A percentile compares a stretch with the other conserved stretches of the same genome.
These are phyloP conservation scores for Fusarium domesticum DNA, from an alignment of 2,329 filamentous ascomycete genomes.

Conservation along the genomic window DNA sequence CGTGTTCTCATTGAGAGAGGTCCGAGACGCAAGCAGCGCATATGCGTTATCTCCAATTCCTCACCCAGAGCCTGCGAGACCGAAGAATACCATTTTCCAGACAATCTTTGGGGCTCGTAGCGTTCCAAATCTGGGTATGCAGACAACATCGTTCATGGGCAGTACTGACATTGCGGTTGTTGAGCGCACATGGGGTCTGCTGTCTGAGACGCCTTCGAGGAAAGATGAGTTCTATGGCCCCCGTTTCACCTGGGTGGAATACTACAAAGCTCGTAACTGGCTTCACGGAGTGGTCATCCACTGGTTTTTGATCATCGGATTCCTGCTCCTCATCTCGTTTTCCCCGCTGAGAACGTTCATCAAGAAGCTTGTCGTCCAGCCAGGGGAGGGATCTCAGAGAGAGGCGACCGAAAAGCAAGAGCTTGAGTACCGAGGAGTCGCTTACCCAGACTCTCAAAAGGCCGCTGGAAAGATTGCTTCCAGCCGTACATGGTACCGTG, in stretches of 20 bases:
- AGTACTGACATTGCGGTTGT: conserved; percentile 53
- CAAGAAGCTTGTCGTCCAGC: conserved; percentile 46
- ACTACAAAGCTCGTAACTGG: conserved; percentile 49
- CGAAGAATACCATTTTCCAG: conserved; percentile 37
- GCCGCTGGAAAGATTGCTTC: conserved; percentile 48
- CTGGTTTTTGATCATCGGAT: conserved; percentile 43
- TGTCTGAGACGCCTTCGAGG: conserved; percentile 44
- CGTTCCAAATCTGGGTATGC: conserved; percentile 51
- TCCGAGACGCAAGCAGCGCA: conserved; percentile 46
- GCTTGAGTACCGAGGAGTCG: conserved; percentile 63
- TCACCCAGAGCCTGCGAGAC: conserved; percentile 35
- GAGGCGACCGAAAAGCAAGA: conserved; percentile 57
- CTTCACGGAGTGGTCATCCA: conserved; percentile 51
- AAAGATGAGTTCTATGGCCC: conserved; percentile 54
- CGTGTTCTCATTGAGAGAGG: conserved; percentile 46
- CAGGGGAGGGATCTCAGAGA: conserved; percentile 52
- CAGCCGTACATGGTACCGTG: conserved; percentile 53
- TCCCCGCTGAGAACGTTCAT: conserved; percentile 46
- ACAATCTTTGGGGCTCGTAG: conserved; percentile 48
- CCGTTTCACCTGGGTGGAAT: conserved; percentile 59
- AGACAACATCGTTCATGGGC: conserved; percentile 52
- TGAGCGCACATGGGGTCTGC: conserved; percentile 61
- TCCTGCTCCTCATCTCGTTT: conserved; percentile 43
- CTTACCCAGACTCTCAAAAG: conserved; percentile 54
- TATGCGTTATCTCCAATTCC: conserved; percentile 58